Evolutionary conservation across 495 filamentous ascomycete species (phyloP), one percentile per base, ranked within the genome.

Genomic region (Annulohypoxylon stygium): DNA sequence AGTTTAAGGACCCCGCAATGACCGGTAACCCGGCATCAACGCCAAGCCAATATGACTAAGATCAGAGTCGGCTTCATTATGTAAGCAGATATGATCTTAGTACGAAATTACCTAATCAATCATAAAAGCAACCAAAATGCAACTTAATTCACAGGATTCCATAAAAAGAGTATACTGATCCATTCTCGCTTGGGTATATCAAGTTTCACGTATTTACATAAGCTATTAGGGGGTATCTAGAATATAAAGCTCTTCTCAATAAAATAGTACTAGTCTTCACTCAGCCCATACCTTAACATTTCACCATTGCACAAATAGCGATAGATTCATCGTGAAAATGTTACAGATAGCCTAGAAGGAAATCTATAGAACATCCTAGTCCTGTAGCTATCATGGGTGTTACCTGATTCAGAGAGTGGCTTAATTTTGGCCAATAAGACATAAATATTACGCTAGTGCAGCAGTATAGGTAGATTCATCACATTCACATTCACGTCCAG

Each of bases 401-500:
- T 18, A 57, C 18, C 10, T 7, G 26, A 12, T 25, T 36, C 37
- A n/a, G 34, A 25, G 2, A 12, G 55, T 59, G 55, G 34, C 57
- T 60, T 60, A 11, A 1, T 14, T 1, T 4, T 8, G 36, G 25
- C 53, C 33, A 57, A 57, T 57, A 12, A 36, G 6, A 20, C 18
- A 16, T 2, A 12, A 37, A n/a, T 36, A 57, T 33, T 2, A 23
- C 54, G 12, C 10, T 37, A 54, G 25, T 33, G 50, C 25, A 14
- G 50, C 37, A 16, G 8, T 16, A 39, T 20, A 12, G 18, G 18
- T 39, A 37, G 30, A 36, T 16, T 39, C 18, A 58, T 37, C 54
- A 57, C 53, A 36, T 30, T 36, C 53, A 58, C n/a, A 58, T 58
- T 37, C 54, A 57, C 53, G 10, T 14, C 34, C 25, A 58, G 3